phyloP scores from a whole-genome alignment of 1,139 yeast species.

The Candida tunisiensis region DNA sequence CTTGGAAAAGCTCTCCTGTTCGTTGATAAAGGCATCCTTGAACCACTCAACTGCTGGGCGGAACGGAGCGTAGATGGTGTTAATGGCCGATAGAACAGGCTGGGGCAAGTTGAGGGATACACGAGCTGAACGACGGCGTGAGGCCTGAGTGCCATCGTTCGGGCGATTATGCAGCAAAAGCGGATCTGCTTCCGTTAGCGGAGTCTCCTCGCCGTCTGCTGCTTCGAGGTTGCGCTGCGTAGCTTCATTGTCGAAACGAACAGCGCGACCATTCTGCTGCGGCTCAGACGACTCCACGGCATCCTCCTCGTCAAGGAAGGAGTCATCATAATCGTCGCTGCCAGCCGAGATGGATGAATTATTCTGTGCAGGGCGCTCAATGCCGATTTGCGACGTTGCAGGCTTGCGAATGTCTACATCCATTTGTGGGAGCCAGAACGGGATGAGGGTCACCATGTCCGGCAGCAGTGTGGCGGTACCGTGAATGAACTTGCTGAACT shows the following conservation, averaged over 20 bases:
- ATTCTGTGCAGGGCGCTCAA: constrained; percentile 32
- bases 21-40: constrained; percentile 11
- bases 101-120: too few species aligned
- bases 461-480: constrained; percentile 85
- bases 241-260: constrained; percentile 12
- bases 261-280: constrained; percentile 16
- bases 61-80: constrained; percentile 13
- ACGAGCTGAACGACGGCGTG: constrained; percentile 4
- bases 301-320: constrained; percentile 16
- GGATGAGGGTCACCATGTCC: constrained; percentile 65
- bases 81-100: too few species aligned
- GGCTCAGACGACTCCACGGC: constrained; percentile 13
- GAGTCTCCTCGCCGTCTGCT: constrained; percentile 5
- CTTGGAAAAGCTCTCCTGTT: constrained; percentile 42
- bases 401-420: constrained; percentile 89
- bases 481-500: constrained; percentile 91
- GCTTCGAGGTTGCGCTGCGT: constrained; percentile 8
- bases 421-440: constrained; percentile 99
- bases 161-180: constrained; percentile 5
- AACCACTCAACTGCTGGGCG: constrained; percentile 9
- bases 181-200: background rate
- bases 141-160: constrained; percentile 3
- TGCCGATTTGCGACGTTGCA: constrained; percentile 49
- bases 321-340: constrained; percentile 25
- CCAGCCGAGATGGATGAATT: constrained; percentile 18